Evolutionary conservation across 202 grass and related monocot species (phyloP), one percentile per base, ranked within the genome.

Genomic region (Carex arenaria): DNA sequence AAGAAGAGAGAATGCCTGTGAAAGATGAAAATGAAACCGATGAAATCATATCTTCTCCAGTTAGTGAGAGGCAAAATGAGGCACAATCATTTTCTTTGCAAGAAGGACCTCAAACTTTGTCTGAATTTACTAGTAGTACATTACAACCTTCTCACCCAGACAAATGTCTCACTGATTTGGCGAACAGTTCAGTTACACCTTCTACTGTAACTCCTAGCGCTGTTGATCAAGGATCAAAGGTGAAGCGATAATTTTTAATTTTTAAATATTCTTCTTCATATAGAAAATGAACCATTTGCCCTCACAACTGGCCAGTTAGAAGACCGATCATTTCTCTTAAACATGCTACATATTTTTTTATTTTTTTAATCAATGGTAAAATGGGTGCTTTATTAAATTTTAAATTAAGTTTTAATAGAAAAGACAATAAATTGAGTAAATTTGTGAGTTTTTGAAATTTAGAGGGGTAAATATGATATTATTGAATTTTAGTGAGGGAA

Each of bases 1-100:
- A 87, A 32, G 94, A 97, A 47, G 87, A 89, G 81, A 86, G 85
- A 54, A 82, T 57, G 64, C 40, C 80, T 6, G 77, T 31, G 3
- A 73, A 83, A 71, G 78, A 86, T 66, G 17, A 55, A 19, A 89
- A 85, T 51, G 63, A 82, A 42, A 26, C 23, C 9, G 78, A 89
- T 28, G 66, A 67, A 83, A 55, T 72, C 72, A 22, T 61, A 81
- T 42, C 87, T 86, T n/a, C 81, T 84, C 18, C 76, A 38, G 52
- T 76, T 28, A 8, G 79, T 61, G 61, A 90, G 81, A 82, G 49
- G 26, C 18, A 18, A 68, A 55, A 31, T 60, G 88, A 51, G 65
- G 13, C 3, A 61, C 45, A 76, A 28, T 14, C 52, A 36, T 1
- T 18, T 10, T 23, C 52, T 67, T 70, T 84, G 76, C 64, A 78